These are phyloP conservation scores for Agrocybe praecox DNA, from an alignment of 768 basidiomycete genomes.

Conservation along the genomic window DNA sequence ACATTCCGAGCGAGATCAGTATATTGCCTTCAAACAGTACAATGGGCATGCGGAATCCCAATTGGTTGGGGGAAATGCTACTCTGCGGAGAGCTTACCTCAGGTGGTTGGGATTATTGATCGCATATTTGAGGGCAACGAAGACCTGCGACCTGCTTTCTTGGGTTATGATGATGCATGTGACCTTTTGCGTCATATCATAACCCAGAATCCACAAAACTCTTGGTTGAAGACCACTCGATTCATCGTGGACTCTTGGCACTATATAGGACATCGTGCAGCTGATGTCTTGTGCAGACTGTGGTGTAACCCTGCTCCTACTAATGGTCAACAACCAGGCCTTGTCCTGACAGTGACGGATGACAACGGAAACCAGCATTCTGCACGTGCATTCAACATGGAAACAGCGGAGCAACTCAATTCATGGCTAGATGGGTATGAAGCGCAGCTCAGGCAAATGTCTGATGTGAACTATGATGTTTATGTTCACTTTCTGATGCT, in stretches of 20 bases:
- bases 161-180: constrained; percentile 22
- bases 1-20: constrained; percentile 3
- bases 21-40: constrained; percentile 19
- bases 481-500: constrained; percentile 3
- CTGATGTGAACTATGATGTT: constrained; percentile 2
- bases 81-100: constrained; percentile 19
- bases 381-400: constrained; percentile 26
- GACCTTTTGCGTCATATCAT: constrained; percentile 23
- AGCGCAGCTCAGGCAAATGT: constrained; percentile 5
- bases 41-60: constrained; percentile 27
- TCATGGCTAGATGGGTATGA: constrained; percentile 6
- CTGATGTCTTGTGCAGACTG: constrained; percentile 16
- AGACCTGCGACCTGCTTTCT: constrained; percentile 14
- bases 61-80: constrained; percentile 19
- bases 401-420: constrained; percentile 25
- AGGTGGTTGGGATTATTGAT: constrained; percentile 19
- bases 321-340: constrained; percentile 22
- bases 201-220: constrained; percentile 15
- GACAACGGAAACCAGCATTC: constrained; percentile 13
- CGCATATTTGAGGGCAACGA: constrained; percentile 14
- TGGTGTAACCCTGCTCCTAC: constrained; percentile 24
- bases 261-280: constrained; percentile 19
- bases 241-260: constrained; percentile 30
- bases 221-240: constrained; percentile 18
- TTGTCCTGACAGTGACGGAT: constrained; percentile 12